phyloP scores from a whole-genome alignment of 2,329 filamentous ascomycete species.

The Alternaria alternata region DNA sequence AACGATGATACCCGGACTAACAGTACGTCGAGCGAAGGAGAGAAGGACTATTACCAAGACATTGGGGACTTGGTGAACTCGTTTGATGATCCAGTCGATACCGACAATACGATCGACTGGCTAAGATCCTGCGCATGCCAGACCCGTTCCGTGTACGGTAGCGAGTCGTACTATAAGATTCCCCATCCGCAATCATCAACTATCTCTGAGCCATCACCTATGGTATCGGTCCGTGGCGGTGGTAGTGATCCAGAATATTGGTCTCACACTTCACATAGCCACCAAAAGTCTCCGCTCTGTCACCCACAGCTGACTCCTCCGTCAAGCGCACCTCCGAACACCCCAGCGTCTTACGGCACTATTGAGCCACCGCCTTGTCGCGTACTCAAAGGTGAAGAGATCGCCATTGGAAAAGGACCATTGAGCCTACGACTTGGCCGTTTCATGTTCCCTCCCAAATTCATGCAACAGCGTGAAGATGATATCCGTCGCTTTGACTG shows the following conservation, averaged over 20 bases:
- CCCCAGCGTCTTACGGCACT: background rate
- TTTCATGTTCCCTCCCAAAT: background rate
- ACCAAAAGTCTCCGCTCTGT: background rate
- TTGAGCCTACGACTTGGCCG: background rate
- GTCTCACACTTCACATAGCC: background rate
- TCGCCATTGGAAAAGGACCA: background rate
- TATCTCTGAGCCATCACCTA: background rate
- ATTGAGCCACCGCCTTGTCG: too few species aligned
- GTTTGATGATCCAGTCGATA: background rate
- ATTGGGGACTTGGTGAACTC: background rate
- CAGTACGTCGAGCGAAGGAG: background rate
- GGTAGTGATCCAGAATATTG: background rate
- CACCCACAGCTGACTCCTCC: background rate
- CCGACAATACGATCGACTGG: background rate
- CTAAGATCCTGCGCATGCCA: background rate
- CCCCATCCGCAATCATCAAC: background rate
- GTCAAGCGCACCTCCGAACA: background rate
- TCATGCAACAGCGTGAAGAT: background rate
- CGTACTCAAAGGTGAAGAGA: background rate
- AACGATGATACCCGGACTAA: background rate
- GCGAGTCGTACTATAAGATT: background rate
- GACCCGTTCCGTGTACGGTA: background rate
- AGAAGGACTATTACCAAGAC: background rate
- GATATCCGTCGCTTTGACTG: constrained; percentile 6
- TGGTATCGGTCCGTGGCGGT: background rate